Conservation (phyloP, 345 rosid species). For the Bruguiera gymnorhiza region DNA sequence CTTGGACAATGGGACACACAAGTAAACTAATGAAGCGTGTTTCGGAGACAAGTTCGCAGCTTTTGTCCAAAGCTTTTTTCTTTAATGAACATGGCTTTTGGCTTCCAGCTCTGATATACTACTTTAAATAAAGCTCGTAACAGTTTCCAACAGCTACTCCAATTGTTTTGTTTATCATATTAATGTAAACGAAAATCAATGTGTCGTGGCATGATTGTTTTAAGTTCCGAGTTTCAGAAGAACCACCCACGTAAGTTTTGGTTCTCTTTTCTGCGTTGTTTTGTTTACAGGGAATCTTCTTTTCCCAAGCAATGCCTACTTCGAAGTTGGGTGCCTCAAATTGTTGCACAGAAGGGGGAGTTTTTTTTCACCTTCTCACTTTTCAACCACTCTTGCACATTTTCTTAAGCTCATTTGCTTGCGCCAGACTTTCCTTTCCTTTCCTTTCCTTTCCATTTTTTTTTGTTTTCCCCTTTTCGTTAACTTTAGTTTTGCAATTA, state of each 20-base stretch:
- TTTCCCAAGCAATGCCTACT: constrained; percentile 6
- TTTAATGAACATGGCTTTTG: neutral
- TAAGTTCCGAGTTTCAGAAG: constrained; percentile 15
- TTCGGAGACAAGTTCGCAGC: too few species aligned
- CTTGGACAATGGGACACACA: too few species aligned
- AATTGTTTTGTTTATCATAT: neutral
- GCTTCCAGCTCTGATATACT: constrained; percentile 11
- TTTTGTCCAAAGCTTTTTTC: too few species aligned
- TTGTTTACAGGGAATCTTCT: constrained; percentile 41
- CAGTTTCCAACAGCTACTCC: constrained; percentile 13
- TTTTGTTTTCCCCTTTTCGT: neutral
- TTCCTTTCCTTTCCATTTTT: neutral
- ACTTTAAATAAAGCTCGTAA: constrained; percentile 8
- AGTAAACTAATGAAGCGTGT: too few species aligned
- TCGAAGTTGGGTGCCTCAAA: constrained; percentile 22
- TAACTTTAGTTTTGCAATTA: too few species aligned
- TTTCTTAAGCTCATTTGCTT: constrained; percentile 3
- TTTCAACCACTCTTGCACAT: constrained; percentile 44
- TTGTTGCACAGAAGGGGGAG: constrained; percentile 23
- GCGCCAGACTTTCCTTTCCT: neutral
- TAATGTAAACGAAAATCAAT: constrained; percentile 29
- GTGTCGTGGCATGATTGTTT: constrained; percentile 20
- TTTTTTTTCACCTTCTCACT: constrained; percentile 27
- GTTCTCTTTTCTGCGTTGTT: constrained; percentile 31
- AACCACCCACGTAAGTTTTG: constrained; percentile 14